A percentile compares a stretch with the other conserved stretches of the same genome.
Conservation (phyloP, 2,329 filamentous ascomycete species). For the Xylaria sp. region DNA sequence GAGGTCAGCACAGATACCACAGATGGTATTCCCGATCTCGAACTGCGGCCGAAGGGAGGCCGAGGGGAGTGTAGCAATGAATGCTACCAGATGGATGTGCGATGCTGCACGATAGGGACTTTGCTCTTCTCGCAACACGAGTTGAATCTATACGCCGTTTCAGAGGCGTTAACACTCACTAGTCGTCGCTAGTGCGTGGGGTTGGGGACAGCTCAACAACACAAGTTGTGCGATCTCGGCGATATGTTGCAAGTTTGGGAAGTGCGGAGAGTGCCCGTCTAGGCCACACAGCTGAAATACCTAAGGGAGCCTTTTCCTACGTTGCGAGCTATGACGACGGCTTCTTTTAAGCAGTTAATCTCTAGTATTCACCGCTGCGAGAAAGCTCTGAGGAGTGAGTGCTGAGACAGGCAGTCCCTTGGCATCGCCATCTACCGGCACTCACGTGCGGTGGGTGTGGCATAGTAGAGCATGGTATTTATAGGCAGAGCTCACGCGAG, state of each 20-base stretch:
- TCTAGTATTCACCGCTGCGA: not conserved
- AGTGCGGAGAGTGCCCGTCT: not conserved
- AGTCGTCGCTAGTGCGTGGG: constrained; percentile 16
- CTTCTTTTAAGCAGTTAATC: not conserved
- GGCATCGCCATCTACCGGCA: constrained; percentile 26
- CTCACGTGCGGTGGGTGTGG: constrained; percentile 25
- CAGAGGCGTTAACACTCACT: constrained; percentile 5
- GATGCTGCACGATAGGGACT: constrained; percentile 1
- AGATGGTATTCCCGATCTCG: constrained; percentile 1
- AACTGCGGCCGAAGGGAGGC: constrained; percentile 8
- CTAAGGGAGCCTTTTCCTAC: not conserved
- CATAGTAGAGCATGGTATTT: constrained; percentile 3
- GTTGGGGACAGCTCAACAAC: not conserved
- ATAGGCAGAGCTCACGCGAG: constrained; percentile 29
- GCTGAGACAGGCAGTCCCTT: constrained; percentile 10
- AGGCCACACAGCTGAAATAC: not conserved
- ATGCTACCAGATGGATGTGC: constrained; percentile 5
- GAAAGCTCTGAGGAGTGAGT: not conserved
- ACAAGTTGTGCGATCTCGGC: constrained; percentile 25
- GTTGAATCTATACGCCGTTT: not conserved
- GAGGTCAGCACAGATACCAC: not conserved
- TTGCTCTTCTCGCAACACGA: not conserved
- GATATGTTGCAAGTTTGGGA: not conserved
- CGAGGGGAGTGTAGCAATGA: constrained; percentile 6
- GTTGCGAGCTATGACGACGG: constrained; percentile 1